Evolutionary conservation across 306 rosid genomes (phyloP).

Genomic region (Fragaria vesca): DNA sequence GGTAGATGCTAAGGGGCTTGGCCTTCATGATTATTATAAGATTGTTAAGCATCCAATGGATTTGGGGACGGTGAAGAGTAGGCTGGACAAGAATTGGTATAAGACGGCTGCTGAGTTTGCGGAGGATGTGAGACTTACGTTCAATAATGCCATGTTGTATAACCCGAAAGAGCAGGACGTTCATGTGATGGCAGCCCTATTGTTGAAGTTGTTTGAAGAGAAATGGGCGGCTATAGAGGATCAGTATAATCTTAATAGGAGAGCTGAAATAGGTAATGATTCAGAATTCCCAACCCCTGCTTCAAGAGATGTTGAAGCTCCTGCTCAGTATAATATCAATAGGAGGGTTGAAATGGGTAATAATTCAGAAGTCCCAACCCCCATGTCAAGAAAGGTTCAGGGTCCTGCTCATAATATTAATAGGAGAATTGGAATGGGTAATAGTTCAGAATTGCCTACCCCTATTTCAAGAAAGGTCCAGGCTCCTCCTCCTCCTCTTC

Average conservation of each 20-base stretch:
- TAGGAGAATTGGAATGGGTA: neutral
- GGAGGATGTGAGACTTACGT: constrained; percentile 87
- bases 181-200: constrained; percentile 79
- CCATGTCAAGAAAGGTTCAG: constrained; percentile 3
- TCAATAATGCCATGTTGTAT: constrained; percentile 82
- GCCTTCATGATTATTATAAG: constrained; percentile 71
- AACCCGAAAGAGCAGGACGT: constrained; percentile 87
- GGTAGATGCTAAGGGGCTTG: constrained; percentile 75
- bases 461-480: neutral
- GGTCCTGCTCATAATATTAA: neutral
- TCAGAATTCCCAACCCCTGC: constrained; percentile 40
- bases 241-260: constrained; percentile 53
- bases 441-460: neutral
- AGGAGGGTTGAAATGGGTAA: constrained; percentile 9
- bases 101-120: constrained; percentile 82
- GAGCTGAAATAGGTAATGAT: constrained; percentile 36
- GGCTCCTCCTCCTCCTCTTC: constrained; percentile 30
- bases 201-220: constrained; percentile 70
- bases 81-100: constrained; percentile 72
- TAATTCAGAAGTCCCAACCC: constrained; percentile 19
- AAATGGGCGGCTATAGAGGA: constrained; percentile 65
- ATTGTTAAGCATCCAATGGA: constrained; percentile 86
- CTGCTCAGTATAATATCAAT: constrained; percentile 4
- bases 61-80: constrained; percentile 75
- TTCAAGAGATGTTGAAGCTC: constrained; percentile 38